Evolutionary conservation across 75 land plant species (phyloP).

Genomic region (Pinus taeda): DNA sequence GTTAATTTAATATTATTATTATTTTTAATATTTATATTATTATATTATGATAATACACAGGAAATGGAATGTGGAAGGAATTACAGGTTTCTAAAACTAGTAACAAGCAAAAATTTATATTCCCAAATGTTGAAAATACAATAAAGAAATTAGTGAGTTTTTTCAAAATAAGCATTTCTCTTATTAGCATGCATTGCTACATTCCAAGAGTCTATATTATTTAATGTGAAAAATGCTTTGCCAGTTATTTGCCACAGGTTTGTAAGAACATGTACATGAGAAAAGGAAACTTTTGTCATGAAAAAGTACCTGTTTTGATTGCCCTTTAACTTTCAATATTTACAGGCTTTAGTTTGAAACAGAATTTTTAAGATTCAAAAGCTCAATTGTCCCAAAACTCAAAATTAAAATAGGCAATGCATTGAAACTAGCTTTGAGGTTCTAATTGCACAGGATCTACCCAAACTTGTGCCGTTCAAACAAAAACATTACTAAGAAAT

Average conservation of each 20-base stretch:
- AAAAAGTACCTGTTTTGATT: not conserved
- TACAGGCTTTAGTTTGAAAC: not conserved
- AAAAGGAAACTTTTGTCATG: not conserved
- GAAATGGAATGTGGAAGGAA: not conserved
- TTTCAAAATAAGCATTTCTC: not conserved
- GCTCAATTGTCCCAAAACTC: no score
- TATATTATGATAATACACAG: no score
- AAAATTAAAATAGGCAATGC: no score
- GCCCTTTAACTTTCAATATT: not conserved
- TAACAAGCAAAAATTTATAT: not conserved
- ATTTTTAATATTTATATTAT: no score
- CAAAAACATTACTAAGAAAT: not conserved
- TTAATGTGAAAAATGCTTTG: not conserved
- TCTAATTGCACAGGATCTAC: not conserved
- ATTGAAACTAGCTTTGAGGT: no score
- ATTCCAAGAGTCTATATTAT: conserved; percentile 2
- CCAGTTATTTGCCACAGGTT: not conserved
- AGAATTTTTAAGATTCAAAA: not conserved
- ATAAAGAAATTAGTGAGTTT: not conserved
- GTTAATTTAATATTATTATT: no score
- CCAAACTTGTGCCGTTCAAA: not conserved
- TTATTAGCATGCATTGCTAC: not conserved
- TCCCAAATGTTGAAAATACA: not conserved
- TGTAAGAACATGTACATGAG: not conserved
- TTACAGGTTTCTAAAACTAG: no score